phyloP scores from a whole-genome alignment of 2,329 filamentous ascomycete genomes.

The Aureobasidium sp. region DNA sequence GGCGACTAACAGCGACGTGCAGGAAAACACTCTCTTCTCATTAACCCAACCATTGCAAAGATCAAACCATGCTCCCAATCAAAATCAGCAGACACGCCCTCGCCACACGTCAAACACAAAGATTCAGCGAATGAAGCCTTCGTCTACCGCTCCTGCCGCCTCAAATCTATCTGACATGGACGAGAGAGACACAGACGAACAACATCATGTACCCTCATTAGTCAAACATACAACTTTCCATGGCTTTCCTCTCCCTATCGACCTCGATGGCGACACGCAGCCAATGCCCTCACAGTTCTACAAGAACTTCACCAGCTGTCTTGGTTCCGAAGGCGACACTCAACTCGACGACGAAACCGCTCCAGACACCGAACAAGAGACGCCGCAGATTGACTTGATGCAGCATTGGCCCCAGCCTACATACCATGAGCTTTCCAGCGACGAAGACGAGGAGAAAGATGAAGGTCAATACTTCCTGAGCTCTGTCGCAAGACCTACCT shows the following conservation, averaged over 20 bases:
- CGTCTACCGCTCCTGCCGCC: conserved; percentile 13
- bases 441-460: conserved; percentile 15
- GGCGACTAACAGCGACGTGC: conserved; percentile 2
- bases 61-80: background rate
- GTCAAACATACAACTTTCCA: conserved; percentile 28
- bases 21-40: background rate
- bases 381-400: conserved; percentile 26
- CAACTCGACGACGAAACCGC: background rate
- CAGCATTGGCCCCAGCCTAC: conserved; percentile 18
- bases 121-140: conserved; percentile 8
- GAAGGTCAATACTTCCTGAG: conserved; percentile 12
- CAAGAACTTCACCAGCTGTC: conserved; percentile 31
- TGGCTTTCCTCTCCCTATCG: conserved; percentile 23
- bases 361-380: conserved; percentile 19
- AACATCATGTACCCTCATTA: conserved; percentile 5
- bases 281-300: conserved; percentile 39
- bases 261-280: conserved; percentile 36
- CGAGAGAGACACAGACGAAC: background rate
- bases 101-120: conserved; percentile 10
- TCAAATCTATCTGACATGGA: conserved; percentile 6
- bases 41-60: background rate
- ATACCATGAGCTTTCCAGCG: conserved; percentile 19
- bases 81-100: background rate
- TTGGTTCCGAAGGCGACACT: conserved; percentile 17
- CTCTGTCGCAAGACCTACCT: conserved; percentile 19